These are phyloP conservation scores for Elasticomyces elasticus DNA, from an alignment of 495 filamentous ascomycete species.

Conservation along the genomic window DNA sequence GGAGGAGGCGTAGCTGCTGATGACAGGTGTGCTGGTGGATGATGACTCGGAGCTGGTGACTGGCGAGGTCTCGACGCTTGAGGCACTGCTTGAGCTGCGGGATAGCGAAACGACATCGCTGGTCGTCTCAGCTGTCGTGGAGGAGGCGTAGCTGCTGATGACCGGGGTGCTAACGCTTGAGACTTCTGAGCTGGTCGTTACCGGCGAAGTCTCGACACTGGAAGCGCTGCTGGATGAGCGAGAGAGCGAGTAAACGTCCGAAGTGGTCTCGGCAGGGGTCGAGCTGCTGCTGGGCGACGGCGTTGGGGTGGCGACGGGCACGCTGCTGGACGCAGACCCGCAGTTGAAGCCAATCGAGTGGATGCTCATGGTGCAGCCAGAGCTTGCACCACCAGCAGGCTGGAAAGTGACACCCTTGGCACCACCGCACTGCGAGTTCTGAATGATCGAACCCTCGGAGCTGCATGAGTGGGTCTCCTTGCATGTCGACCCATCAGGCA, in stretches of 20 bases:
- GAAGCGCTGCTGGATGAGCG: conserved; percentile 5
- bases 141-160: conserved; percentile 5
- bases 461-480: conserved; percentile 59
- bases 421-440: conserved; percentile 86
- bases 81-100: background rate
- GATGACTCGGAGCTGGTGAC: conserved; percentile 1
- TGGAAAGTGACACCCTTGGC: conserved; percentile 69
- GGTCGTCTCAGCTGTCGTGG: conserved; percentile 6
- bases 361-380: conserved; percentile 59
- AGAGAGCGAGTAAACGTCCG: conserved; percentile 23
- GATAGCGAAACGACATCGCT: conserved; percentile 3
- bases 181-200: background rate
- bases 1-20: conserved; percentile 8
- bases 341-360: conserved; percentile 77
- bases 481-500: conserved; percentile 71
- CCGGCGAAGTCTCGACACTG: background rate
- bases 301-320: conserved; percentile 23
- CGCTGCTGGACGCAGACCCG: conserved; percentile 38
- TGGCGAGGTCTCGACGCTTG: conserved; percentile 15
- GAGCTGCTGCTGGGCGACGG: conserved; percentile 8
- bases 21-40: background rate
- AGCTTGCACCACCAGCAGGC: conserved; percentile 34
- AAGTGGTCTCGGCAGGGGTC: background rate
- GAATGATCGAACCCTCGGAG: conserved; percentile 52
- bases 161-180: conserved; percentile 6